A percentile compares a stretch with the other conserved stretches of the same genome.
Evolutionary conservation across 164 flowering plant species (phyloP).

Genomic region (Umbilicus rupestris): DNA sequence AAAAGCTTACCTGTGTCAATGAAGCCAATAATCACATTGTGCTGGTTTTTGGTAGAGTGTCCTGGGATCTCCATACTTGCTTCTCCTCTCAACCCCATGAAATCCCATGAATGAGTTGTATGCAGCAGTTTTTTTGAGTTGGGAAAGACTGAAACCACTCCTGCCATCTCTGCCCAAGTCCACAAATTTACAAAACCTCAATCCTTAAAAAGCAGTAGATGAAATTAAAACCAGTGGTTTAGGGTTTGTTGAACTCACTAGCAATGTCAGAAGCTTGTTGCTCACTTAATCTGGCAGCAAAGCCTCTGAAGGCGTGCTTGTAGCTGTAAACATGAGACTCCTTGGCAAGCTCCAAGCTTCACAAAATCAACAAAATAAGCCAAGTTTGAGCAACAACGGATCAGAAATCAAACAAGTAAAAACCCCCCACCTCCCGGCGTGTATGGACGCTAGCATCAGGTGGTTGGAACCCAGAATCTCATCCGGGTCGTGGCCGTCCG

Average conservation of each 20-base stretch:
- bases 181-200: constrained; percentile 2
- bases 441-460: constrained; percentile 49
- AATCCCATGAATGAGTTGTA: constrained; percentile 89
- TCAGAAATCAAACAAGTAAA: not conserved
- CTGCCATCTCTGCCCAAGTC: constrained; percentile 45
- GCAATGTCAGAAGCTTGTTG: constrained; percentile 52
- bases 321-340: constrained; percentile 70
- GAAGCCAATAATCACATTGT: constrained; percentile 61
- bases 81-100: constrained; percentile 59
- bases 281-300: constrained; percentile 61
- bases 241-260: constrained; percentile 21
- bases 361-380: constrained; percentile 4
- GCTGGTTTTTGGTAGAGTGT: constrained; percentile 58
- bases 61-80: constrained; percentile 71
- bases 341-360: constrained; percentile 45
- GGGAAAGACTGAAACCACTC: constrained; percentile 77
- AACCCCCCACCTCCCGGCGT: constrained; percentile 45
- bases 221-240: not conserved
- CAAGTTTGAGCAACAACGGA: not conserved
- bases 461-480: constrained; percentile 41
- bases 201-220: not conserved
- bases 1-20: constrained; percentile 54
- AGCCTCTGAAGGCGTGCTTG: constrained; percentile 64
- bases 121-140: constrained; percentile 49
- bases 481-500: constrained; percentile 27